Evolutionary conservation across 352 stramenopile genomes (phyloP), one percentile per base, ranked within the genome.

Genomic region (Pythium folliculosum): DNA sequence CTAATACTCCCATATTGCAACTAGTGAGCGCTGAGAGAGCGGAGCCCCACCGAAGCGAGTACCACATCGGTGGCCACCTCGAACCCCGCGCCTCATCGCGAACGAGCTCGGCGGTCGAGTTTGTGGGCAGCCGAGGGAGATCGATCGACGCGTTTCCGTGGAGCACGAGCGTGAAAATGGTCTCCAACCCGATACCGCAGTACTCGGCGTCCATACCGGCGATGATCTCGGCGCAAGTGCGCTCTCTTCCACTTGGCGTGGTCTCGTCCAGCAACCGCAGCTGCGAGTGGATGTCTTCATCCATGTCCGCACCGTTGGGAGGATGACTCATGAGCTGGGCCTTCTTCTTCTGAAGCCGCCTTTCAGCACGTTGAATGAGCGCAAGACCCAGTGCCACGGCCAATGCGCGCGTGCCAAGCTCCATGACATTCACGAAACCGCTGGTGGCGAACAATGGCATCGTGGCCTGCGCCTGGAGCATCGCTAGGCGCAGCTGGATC

Each of bases 401-500:
- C 1, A 13, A 5, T 1, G 40, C 40, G 13, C 40, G 40, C 14
- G 40, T 21, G 0, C 13, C 8, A 13, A 47, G 40, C 40, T 47
- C 40, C 40, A 47, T 2, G n/a, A 30, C 12, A 49, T 37, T 57
- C 17, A 68, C 22, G 17, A 61, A 10, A 0, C 22, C 60, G 12
- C 38, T 47, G 3, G 38, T 13, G n/a, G 57, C 9, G n/a, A 53
- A 49, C 52, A 62, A 3, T 0, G 61, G 51, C n/a, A n/a, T n/a
- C n/a, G n/a, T n/a, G n/a, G n/a, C n/a, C n/a, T n/a, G n/a, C n/a
- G n/a, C n/a, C n/a, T n/a, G n/a, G n/a, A n/a, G n/a, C n/a, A n/a
- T n/a, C n/a, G 63, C 47, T 32, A 70, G 65, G 8, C 63, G 54
- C 19, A 60, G 43, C 50, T 70, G 63, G 22, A 65, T 55, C 17